Conservation (phyloP, 495 filamentous ascomycete genomes). For the Aspergillus leporis region DNA sequence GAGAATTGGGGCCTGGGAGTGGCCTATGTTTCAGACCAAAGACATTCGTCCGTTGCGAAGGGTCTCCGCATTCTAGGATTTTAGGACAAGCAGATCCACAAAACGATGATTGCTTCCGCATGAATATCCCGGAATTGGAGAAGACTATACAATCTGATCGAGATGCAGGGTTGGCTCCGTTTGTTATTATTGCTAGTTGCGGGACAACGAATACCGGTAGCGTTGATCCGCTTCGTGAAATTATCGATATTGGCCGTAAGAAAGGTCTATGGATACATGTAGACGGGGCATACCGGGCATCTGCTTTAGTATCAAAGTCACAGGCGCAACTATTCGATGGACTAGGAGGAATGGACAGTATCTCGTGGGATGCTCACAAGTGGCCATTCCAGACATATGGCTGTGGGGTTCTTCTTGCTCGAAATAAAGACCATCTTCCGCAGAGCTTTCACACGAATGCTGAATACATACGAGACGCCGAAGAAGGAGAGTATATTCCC, state of each 20-base stretch:
- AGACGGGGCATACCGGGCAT: constrained; percentile 28
- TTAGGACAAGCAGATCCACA: constrained; percentile 15
- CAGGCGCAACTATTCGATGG: constrained; percentile 1
- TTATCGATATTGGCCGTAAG: constrained; percentile 5
- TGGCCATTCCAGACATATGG: constrained; percentile 30
- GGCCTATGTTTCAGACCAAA: constrained; percentile 23
- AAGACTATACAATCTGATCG: constrained; percentile 18
- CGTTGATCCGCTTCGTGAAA: constrained; percentile 20
- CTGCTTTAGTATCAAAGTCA: constrained; percentile 16
- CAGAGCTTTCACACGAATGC: constrained; percentile 18
- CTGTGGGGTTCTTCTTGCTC: constrained; percentile 20
- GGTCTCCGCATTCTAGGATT: constrained; percentile 23
- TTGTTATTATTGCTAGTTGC: constrained; percentile 24
- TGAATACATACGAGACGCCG: constrained; percentile 18
- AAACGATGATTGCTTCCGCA: constrained; percentile 8
- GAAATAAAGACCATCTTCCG: constrained; percentile 5
- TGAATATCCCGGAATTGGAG: constrained; percentile 2
- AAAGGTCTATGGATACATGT: constrained; percentile 17
- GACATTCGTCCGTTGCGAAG: constrained; percentile 25
- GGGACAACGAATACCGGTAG: constrained; percentile 28
- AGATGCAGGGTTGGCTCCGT: constrained; percentile 15
- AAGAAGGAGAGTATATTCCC: constrained; percentile 14
- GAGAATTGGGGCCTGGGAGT: not conserved
- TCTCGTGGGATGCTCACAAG: constrained; percentile 32
- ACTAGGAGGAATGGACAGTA: constrained; percentile 18